Evolutionary conservation across 441 rosid genomes (phyloP), one percentile per base, ranked within the genome.

Genomic region (Gossypium laxum): DNA sequence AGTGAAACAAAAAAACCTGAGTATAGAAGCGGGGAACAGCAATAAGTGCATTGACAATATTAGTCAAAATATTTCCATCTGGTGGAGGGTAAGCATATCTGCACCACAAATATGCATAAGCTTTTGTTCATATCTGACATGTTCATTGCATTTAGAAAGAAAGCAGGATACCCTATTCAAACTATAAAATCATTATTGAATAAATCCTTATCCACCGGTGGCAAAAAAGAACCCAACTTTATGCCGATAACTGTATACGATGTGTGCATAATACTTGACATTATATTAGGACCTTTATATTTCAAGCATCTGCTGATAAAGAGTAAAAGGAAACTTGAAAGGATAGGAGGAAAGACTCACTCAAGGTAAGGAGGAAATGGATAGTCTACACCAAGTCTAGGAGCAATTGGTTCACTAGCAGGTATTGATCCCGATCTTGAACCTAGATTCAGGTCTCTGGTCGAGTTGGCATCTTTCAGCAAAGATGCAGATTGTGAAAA

Each of bases 71-170:
- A 77, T 93, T 93, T 79, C 95, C 96, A 89, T 93, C 98, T 2
- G 92, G 96, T 28, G 90, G 96, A 66, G 98, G 98, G 74, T 94
- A 91, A 70, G 96, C 96, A 83, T 94, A 94, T 82, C 98, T 91
- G 88, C 76, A 71, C 66, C 12, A 78, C n/a, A 43, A 72, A 43
- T 8, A 58, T 22, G 45, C 8, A 47, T 11, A 12, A 47, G 5
- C 17, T 26, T 45, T 58, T 11, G 34, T 45, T 59, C 30, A 59
- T 19, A 10, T 45, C 18, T 45, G 15, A 24, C 5, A 5, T 6
- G 22, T 62, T 51, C 32, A 17, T 48, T 60, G 21, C 18, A 48
- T 47, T 47, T 17, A 41, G 17, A 48, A 24, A 71, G 43, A 47
- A 65, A 47, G 12, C 21, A n/a, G n/a, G 34, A 2, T 6, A 45